A percentile compares a stretch with the other conserved stretches of the same genome.
Conservation (phyloP, 208 protist species). For the Trypanosoma conorhini region DNA sequence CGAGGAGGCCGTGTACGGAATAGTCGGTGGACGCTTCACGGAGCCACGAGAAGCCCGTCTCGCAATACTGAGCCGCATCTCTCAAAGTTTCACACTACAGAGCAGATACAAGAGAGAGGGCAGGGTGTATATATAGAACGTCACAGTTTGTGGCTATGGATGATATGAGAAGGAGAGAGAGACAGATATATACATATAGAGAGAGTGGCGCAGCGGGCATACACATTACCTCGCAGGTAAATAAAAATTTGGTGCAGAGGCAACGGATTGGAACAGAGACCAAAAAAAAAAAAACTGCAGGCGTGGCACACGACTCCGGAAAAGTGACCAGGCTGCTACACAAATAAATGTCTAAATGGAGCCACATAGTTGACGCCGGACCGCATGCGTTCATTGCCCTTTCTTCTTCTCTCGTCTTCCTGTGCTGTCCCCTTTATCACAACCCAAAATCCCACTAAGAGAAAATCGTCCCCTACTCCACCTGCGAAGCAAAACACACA, state of each 20-base stretch:
- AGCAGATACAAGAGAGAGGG: neutral
- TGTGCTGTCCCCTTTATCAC: neutral
- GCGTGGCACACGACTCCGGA: neutral
- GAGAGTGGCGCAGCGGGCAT: neutral
- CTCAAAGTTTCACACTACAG: neutral
- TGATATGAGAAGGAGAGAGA: neutral
- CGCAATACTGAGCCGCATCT: slow-evolving; percentile 11
- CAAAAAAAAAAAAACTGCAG: neutral
- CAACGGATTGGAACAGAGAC: neutral
- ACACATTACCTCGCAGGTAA: no score
- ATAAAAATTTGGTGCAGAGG: no score
- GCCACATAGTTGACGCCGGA: neutral
- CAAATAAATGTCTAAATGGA: neutral
- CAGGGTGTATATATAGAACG: neutral
- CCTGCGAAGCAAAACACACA: neutral
- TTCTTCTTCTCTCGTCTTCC: neutral
- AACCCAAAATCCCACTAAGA: neutral
- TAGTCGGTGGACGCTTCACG: slow-evolving; percentile 20
- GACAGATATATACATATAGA: neutral
- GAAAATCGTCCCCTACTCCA: neutral
- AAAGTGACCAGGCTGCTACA: neutral
- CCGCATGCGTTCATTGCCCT: neutral
- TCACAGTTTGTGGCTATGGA: neutral
- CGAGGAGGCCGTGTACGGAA: slow-evolving; percentile 35
- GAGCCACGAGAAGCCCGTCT: slow-evolving; percentile 24